Conservation (phyloP, 2,329 filamentous ascomycete genomes). For the Fusarium fujikuroi region DNA sequence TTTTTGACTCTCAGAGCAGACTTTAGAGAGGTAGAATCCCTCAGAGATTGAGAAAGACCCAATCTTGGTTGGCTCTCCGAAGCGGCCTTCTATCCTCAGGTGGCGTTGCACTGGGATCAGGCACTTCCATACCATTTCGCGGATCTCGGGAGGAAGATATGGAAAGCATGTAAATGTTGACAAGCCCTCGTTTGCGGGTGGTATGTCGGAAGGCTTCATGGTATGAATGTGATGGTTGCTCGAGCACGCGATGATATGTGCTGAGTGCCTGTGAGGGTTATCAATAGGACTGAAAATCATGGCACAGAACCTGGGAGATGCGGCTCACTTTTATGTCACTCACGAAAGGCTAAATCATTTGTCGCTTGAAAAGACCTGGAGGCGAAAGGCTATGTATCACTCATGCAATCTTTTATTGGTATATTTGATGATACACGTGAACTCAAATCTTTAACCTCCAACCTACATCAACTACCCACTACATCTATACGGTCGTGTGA, state of each 20-base stretch:
- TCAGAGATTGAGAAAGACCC: not conserved
- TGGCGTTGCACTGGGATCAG: not conserved
- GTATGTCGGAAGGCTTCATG: not conserved
- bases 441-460: not conserved
- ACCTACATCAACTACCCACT: not conserved
- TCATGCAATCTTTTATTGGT: not conserved
- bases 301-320: fast-evolving
- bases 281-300: not conserved
- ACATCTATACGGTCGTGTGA: not conserved
- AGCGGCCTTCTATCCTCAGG: not conserved
- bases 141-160: not conserved
- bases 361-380: fast-evolving
- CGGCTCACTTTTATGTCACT: not conserved
- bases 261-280: not conserved
- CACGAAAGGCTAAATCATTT: not conserved
- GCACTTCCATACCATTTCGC: not conserved
- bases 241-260: not conserved
- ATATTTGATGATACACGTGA: not conserved
- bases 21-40: fast-evolving
- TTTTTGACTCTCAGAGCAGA: not conserved
- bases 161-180: not conserved
- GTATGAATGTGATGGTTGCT: fast-evolving
- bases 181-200: not conserved
- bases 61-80: fast-evolving
- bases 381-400: fast-evolving